phyloP scores from a whole-genome alignment of 1,284 basidiomycete genomes.

The Trametes versicolor region DNA sequence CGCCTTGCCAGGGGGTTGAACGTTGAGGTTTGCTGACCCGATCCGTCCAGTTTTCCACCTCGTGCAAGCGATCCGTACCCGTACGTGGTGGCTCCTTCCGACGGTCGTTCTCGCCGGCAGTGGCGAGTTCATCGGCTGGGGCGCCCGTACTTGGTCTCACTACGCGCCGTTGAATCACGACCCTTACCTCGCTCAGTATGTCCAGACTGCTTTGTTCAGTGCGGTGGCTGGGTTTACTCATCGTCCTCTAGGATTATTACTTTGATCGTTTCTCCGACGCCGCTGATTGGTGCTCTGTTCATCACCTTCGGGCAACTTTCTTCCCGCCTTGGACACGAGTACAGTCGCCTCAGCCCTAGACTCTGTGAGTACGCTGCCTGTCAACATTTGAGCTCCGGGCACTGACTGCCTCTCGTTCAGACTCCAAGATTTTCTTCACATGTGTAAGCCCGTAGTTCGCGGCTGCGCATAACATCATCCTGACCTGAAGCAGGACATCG shows the following conservation, averaged over 20 bases:
- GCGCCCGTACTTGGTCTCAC: constrained; percentile 44
- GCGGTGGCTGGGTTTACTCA: constrained; percentile 37
- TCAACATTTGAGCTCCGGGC: neutral
- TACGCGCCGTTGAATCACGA: constrained; percentile 30
- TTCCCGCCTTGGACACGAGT: constrained; percentile 47
- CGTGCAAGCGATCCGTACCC: constrained; percentile 3
- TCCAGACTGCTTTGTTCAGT: constrained; percentile 27
- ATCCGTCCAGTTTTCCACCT: constrained; percentile 3
- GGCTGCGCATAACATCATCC: neutral
- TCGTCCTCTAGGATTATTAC: constrained; percentile 45
- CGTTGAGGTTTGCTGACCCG: neutral
- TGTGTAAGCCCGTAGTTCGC: constrained; percentile 31
- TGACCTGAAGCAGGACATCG: constrained; percentile 43
- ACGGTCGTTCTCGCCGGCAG: constrained; percentile 5
- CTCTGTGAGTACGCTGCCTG: constrained; percentile 48
- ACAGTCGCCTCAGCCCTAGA: constrained; percentile 38
- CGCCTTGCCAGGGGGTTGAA: too few species aligned
- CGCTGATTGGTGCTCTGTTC: constrained; percentile 58
- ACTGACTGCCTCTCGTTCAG: constrained; percentile 32
- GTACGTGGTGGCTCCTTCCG: constrained; percentile 13
- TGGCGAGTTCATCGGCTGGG: constrained; percentile 62
- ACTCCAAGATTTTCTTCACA: constrained; percentile 50
- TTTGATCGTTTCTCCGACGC: constrained; percentile 56
- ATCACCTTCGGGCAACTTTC: constrained; percentile 56
- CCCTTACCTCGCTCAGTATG: constrained; percentile 45